Conservation (phyloP, 768 basidiomycete genomes). For the Chalciporus chontae region DNA sequence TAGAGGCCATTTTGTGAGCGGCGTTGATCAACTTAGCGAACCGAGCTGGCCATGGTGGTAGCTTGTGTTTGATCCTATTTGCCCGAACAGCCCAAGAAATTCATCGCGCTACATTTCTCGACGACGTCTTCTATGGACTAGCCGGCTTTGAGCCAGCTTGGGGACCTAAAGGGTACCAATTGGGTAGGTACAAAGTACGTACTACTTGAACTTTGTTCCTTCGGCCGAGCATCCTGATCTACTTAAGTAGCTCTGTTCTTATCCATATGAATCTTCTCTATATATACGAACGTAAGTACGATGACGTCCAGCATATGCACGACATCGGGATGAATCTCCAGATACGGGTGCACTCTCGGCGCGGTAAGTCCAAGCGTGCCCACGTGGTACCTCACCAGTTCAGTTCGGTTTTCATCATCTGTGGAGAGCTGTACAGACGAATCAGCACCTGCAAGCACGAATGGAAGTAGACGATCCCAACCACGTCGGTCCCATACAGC, state of each 20-base stretch:
- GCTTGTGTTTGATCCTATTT: not conserved
- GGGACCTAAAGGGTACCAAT: no score
- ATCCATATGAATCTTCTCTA: slow-evolving; percentile 20
- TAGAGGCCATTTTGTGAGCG: slow-evolving; percentile 10
- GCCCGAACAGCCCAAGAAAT: not conserved
- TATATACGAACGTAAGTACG: slow-evolving; percentile 24
- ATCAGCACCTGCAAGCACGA: not conserved
- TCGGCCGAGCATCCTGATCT: no score
- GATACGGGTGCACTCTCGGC: slow-evolving; percentile 5
- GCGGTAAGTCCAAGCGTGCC: slow-evolving; percentile 17
- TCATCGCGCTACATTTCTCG: not conserved
- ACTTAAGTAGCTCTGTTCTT: no score
- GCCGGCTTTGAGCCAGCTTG: not conserved
- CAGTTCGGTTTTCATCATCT: slow-evolving; percentile 10
- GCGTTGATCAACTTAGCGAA: not conserved
- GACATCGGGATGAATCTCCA: slow-evolving; percentile 17
- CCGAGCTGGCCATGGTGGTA: not conserved
- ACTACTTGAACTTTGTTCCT: no score
- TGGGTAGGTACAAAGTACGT: no score
- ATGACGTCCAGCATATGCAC: slow-evolving; percentile 23
- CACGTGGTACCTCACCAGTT: slow-evolving; percentile 17
- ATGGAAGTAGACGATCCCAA: not conserved
- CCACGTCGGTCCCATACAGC: slow-evolving; percentile 8
- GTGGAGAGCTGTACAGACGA: slow-evolving; percentile 9
- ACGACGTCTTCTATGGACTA: not conserved